Conservation (phyloP, 2,329 filamentous ascomycete species). For the Trichoderma sp. region DNA sequence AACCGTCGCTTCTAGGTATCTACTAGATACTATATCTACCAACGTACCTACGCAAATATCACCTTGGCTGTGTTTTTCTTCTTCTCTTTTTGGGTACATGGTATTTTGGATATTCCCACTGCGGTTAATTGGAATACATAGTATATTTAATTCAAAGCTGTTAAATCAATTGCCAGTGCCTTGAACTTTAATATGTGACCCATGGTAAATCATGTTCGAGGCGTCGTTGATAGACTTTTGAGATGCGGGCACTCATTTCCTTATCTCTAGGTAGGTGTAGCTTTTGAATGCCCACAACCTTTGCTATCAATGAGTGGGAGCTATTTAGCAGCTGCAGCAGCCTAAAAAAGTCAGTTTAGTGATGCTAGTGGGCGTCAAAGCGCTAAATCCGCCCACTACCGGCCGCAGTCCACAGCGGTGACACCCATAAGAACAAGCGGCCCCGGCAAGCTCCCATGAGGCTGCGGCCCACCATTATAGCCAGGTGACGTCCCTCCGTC, state of each 20-base stretch:
- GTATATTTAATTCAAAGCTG: constrained; percentile 6
- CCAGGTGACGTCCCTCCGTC: constrained; percentile 9
- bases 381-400: not conserved
- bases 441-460: not conserved
- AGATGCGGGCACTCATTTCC: not conserved
- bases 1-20: not conserved
- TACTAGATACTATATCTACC: not conserved
- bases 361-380: not conserved
- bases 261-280: no score
- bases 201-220: not conserved
- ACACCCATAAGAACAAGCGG: not conserved
- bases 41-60: not conserved
- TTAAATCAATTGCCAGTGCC: not conserved
- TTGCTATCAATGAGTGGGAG: not conserved
- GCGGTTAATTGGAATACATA: not conserved
- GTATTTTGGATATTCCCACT: not conserved
- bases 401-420: not conserved
- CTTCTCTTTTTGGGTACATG: not conserved
- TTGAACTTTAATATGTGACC: not conserved
- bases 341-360: not conserved
- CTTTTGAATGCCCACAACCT: no score
- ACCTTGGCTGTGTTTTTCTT: not conserved
- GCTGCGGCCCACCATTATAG: not conserved
- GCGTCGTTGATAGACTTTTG: not conserved
- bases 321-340: not conserved